phyloP scores from a whole-genome alignment of 2,329 filamentous ascomycete species.

The Boeremia lycopersici region DNA sequence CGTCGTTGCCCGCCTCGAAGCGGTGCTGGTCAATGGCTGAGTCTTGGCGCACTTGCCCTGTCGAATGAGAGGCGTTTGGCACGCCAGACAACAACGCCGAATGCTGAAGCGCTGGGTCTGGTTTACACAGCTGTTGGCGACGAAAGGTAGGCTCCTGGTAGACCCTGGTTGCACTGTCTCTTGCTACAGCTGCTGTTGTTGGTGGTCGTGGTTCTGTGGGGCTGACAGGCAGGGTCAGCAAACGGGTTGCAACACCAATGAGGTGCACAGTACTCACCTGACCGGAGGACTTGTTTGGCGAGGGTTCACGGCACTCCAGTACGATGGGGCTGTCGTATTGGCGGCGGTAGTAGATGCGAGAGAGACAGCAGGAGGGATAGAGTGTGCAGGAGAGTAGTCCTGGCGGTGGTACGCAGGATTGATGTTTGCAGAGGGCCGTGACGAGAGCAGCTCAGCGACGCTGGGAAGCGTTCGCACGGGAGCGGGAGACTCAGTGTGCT shows the following conservation, averaged over 20 bases:
- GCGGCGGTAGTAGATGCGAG: constrained; percentile 10
- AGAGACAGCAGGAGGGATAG: constrained; percentile 11
- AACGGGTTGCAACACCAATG: not conserved
- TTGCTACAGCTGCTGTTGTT: not conserved
- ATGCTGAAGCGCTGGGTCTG: constrained; percentile 12
- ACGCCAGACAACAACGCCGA: constrained; percentile 14
- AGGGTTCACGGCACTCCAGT: constrained; percentile 24
- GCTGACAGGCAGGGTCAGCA: constrained; percentile 7
- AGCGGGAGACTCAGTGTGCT: constrained; percentile 12
- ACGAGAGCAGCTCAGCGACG: constrained; percentile 32
- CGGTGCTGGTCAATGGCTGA: constrained; percentile 27
- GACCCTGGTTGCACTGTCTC: not conserved
- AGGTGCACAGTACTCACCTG: constrained; percentile 6
- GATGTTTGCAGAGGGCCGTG: constrained; percentile 16
- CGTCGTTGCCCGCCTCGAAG: constrained; percentile 23
- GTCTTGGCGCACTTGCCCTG: constrained; percentile 27
- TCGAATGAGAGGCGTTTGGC: constrained; percentile 14
- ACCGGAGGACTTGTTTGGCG: constrained; percentile 12
- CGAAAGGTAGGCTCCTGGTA: constrained; percentile 9
- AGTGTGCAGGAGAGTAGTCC: constrained; percentile 17
- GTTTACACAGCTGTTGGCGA: constrained; percentile 6
- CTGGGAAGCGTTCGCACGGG: constrained; percentile 28
- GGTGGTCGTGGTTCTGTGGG: constrained; percentile 11
- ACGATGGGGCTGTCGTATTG: not conserved
- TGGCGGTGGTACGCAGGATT: constrained; percentile 21